These are phyloP conservation scores for Colletotrichum sp. DNA, from an alignment of 2,329 filamentous ascomycete genomes.

Conservation along the genomic window DNA sequence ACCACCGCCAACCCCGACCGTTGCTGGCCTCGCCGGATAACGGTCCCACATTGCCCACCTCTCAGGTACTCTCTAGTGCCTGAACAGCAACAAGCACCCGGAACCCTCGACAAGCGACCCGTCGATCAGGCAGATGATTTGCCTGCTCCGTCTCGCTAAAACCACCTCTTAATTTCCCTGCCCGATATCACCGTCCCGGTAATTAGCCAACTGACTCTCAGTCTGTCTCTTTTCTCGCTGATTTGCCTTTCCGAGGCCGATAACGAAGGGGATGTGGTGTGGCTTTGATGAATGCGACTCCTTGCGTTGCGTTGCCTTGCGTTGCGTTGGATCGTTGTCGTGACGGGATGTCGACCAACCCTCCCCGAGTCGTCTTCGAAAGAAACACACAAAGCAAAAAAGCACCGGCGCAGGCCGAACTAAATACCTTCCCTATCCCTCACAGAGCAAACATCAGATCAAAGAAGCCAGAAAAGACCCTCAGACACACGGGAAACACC, in stretches of 20 bases:
- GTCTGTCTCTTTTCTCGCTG: background rate
- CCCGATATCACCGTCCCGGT: background rate
- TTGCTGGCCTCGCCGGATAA: background rate
- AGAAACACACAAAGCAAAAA: background rate
- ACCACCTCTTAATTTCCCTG: constrained; percentile 4
- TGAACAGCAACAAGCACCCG: background rate
- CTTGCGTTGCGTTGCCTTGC: background rate
- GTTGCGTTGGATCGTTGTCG: background rate
- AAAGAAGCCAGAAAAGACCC: background rate
- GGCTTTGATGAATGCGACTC: background rate
- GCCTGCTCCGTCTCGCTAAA: background rate
- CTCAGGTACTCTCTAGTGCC: background rate
- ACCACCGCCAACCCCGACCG: background rate
- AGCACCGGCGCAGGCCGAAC: background rate
- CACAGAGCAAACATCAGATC: background rate
- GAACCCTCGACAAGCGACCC: background rate
- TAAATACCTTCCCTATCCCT: background rate
- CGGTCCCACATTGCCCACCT: background rate
- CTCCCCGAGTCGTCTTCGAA: background rate
- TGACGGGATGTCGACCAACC: background rate
- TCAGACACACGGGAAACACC: background rate
- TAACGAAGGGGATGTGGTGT: background rate
- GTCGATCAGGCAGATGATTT: background rate
- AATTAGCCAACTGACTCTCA: background rate
- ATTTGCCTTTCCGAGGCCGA: background rate